Evolutionary conservation across 2,329 filamentous ascomycete genomes (phyloP), one percentile per base, ranked within the genome.

Genomic region (Talaromyces atroroseus): DNA sequence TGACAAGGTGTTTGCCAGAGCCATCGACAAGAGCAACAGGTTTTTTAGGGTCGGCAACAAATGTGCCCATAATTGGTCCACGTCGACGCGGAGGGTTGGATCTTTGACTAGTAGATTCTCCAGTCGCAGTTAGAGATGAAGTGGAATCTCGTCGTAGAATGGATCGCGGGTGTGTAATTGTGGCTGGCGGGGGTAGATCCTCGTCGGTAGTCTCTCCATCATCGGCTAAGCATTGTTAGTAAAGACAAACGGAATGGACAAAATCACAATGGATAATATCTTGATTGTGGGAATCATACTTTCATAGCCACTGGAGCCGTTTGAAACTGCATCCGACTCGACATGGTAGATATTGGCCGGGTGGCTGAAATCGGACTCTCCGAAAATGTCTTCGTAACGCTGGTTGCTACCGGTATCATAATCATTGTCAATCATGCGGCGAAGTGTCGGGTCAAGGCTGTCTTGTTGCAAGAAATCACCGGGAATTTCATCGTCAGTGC

Each of bases 401-500:
- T 67, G 68, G 38, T 67, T 68, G 44, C 58, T 62, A 26, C 62
- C 58, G 6, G 60, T 60, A n/a, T 72, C 66, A 45, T 76, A 74
- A 61, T 89, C 84, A 60, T 82, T 80, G 67, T 91, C 87, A 61
- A 92, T 87, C 73, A 89, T 85, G 44, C 83, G 82, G 61, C 87
- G 86, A 65, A 92, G 84, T 52, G 80, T 80, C 5, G 87, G 86
- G 63, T 90, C 88, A 5, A 92, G 78, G 16, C 82, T 80, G 66
- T 84, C 87, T 71, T 91, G 87, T 50, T 88, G 84, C 56, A 92
- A 78, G 69, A 92, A 92, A 58, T 92, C 85, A 67, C 91, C 85
- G 1, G 88, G 87, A 60, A 90, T 90, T 61, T 90, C 82, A 60
- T 84, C 82, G 58, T 82, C 71, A 0, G 54, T 54, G 54, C 57